A percentile compares a stretch with the other conserved stretches of the same genome.
These are phyloP conservation scores for Aotearoamyces nothofagi DNA, from an alignment of 2,329 filamentous ascomycete species.

Conservation along the genomic window DNA sequence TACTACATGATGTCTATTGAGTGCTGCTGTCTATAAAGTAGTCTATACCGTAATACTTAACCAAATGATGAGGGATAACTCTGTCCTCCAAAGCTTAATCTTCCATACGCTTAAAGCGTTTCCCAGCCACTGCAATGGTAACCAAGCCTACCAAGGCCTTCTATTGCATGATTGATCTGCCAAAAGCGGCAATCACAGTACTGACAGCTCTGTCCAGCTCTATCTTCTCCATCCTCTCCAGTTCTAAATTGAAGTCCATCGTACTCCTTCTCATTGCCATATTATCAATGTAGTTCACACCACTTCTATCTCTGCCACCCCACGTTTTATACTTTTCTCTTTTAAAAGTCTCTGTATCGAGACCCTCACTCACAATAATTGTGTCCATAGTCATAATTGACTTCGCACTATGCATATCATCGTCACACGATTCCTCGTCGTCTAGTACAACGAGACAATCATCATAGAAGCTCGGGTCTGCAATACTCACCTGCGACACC, in stretches of 20 bases:
- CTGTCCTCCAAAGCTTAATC: no score
- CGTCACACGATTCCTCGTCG: background rate
- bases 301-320: conserved; percentile 13
- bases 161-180: no score
- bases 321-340: conserved; percentile 13
- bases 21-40: no score
- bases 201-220: conserved; percentile 9
- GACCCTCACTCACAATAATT: background rate
- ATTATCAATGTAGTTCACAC: conserved; percentile 1
- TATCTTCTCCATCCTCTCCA: conserved; percentile 8
- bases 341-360: no score
- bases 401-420: background rate
- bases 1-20: no score
- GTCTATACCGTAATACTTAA: no score
- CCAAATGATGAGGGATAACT: no score
- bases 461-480: conserved; percentile 14
- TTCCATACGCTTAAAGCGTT: no score
- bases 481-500: conserved; percentile 8
- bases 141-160: no score
- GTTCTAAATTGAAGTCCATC: conserved; percentile 9
- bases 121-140: no score
- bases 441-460: conserved; percentile 10
- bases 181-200: no score
- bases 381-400: background rate
- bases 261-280: conserved; percentile 12